phyloP scores from a whole-genome alignment of 1,139 yeast genomes.

The Yamadazyma blattariae region DNA sequence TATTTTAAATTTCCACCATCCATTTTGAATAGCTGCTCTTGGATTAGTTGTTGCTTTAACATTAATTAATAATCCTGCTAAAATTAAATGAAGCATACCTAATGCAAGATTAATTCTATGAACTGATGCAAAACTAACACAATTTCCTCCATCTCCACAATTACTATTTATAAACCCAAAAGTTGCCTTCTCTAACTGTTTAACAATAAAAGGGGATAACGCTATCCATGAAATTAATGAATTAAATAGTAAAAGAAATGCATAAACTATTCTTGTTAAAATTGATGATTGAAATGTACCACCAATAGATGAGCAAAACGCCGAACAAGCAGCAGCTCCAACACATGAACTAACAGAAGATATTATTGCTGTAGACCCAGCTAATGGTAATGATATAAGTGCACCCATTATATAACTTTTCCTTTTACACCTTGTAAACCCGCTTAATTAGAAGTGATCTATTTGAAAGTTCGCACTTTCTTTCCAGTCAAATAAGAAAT shows the following conservation, averaged over 20 bases:
- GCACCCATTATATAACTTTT: slow-evolving; percentile 65
- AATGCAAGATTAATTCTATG: slow-evolving; percentile 88
- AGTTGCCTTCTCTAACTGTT: slow-evolving; percentile 70
- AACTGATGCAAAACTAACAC: slow-evolving; percentile 91
- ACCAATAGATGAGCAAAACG: slow-evolving; percentile 61
- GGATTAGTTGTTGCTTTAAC: slow-evolving; percentile 80
- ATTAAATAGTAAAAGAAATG: slow-evolving; percentile 70
- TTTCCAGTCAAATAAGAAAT: too few relatives aligned
- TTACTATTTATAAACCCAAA: slow-evolving; percentile 62
- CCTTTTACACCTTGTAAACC: not conserved
- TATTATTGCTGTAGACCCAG: slow-evolving; percentile 46
- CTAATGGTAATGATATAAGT: slow-evolving; percentile 66
- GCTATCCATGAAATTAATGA: slow-evolving; percentile 88
- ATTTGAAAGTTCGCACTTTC: too few relatives aligned
- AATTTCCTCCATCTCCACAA: slow-evolving; percentile 73
- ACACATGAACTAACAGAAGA: slow-evolving; percentile 70
- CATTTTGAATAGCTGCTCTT: slow-evolving; percentile 82
- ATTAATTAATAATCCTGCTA: slow-evolving; percentile 67
- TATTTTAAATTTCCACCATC: slow-evolving; percentile 83
- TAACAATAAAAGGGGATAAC: slow-evolving; percentile 76
- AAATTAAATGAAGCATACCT: slow-evolving; percentile 70
- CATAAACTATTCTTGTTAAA: slow-evolving; percentile 73
- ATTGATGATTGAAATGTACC: slow-evolving; percentile 66
- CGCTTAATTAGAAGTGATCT: too few relatives aligned
- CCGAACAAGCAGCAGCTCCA: slow-evolving; percentile 82